Percentiles rank a stretch among this genome's conserved stretches.
Conservation (phyloP, 108 stramenopile species). For the Hondaea fermentalgiana region DNA sequence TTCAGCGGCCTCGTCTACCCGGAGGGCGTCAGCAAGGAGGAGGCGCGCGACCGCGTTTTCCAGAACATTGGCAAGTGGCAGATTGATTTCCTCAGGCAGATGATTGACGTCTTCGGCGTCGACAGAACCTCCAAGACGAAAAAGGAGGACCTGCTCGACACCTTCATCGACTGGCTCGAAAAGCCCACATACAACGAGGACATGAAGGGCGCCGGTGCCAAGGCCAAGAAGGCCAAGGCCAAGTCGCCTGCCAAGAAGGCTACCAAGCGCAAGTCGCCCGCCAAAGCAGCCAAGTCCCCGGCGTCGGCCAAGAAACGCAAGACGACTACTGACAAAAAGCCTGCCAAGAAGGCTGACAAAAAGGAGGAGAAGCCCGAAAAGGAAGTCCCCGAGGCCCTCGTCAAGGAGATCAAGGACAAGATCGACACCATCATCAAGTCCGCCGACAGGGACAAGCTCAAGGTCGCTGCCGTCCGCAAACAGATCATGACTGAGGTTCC, state of each 20-base stretch:
- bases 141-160: slow-evolving; percentile 5
- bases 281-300: background rate
- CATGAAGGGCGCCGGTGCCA: background rate
- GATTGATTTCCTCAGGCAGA: background rate
- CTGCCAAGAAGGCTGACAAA: background rate
- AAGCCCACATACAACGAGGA: background rate
- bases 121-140: background rate
- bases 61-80: background rate
- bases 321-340: background rate
- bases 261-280: background rate
- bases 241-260: background rate
- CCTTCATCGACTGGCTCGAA: slow-evolving; percentile 7
- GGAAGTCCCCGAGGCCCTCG: background rate
- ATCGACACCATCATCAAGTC: background rate
- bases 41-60: background rate
- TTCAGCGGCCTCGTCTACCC: slow-evolving; percentile 10
- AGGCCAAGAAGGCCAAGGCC: background rate
- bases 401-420: background rate
- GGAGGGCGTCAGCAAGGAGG: background rate
- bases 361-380: background rate
- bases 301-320: background rate
- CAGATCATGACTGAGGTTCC: background rate
- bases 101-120: background rate
- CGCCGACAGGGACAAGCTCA: background rate
- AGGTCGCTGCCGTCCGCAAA: background rate